A percentile compares a stretch with the other conserved stretches of the same genome.
Evolutionary conservation across 2,329 filamentous ascomycete genomes (phyloP).

Genomic region (Immersiporthe knoxdaviesiana): DNA sequence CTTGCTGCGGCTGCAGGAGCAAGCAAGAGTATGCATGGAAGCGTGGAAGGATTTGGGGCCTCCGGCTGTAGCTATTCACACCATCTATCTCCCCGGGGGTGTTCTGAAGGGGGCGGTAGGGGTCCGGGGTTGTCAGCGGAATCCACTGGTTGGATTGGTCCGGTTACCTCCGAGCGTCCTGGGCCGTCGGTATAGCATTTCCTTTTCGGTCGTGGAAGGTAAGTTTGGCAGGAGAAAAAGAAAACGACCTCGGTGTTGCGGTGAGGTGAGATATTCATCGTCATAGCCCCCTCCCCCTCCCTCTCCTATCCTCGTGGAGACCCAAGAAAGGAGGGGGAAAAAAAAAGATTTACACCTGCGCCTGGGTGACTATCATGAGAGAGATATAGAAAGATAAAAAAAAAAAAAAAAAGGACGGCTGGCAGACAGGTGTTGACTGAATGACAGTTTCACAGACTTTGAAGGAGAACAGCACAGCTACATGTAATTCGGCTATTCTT

Average conservation of each 20-base stretch:
- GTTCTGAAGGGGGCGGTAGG: neutral
- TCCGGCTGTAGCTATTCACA: slow-evolving; percentile 14
- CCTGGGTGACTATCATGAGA: neutral
- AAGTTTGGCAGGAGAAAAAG: neutral
- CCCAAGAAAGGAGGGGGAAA: neutral
- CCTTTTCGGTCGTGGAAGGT: neutral
- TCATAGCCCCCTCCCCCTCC: neutral
- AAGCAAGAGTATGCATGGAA: slow-evolving; percentile 12
- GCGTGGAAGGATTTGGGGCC: slow-evolving; percentile 15
- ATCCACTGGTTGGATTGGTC: neutral
- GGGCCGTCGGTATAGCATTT: neutral
- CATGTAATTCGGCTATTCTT: neutral
- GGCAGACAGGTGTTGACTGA: no score
- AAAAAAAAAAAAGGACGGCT: no score
- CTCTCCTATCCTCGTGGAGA: no score
- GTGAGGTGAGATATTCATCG: slow-evolving; percentile 6
- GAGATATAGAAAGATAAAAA: no score
- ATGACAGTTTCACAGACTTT: no score
- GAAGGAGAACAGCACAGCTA: neutral
- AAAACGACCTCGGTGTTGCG: neutral
- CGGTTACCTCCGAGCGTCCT: neutral
- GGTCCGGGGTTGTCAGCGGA: slow-evolving; percentile 11
- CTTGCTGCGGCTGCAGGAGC: slow-evolving; percentile 16
- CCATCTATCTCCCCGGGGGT: slow-evolving; percentile 11
- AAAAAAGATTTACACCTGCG: no score